Conservation (phyloP, 345 rosid species). For the Salix exigua region DNA sequence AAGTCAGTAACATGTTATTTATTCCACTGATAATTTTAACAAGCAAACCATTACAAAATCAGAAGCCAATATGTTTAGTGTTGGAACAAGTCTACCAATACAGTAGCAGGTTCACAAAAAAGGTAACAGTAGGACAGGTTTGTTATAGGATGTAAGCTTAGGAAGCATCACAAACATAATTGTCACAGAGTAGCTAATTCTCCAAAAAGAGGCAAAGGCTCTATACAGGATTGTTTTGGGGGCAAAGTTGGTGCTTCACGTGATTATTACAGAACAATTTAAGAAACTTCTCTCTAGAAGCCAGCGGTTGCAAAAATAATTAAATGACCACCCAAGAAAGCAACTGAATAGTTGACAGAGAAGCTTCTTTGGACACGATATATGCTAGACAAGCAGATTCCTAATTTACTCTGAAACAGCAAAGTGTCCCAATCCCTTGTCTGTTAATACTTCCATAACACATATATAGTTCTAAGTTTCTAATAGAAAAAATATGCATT, state of each 20-base stretch:
- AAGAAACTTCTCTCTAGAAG: not conserved
- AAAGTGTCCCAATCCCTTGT: not conserved
- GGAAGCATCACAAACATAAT: too few relatives aligned
- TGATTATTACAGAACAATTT: too few relatives aligned
- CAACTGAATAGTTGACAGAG: not conserved
- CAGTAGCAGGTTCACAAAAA: not conserved
- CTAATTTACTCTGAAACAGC: not conserved
- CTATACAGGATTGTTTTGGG: too few relatives aligned
- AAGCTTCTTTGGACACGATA: not conserved
- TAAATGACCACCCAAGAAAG: not conserved
- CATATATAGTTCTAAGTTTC: not conserved
- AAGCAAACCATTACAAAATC: not conserved
- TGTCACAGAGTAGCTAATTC: too few relatives aligned
- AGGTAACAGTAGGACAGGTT: too few relatives aligned
- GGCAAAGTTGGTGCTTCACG: too few relatives aligned
- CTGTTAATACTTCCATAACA: not conserved
- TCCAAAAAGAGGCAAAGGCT: too few relatives aligned
- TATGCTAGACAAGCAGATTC: not conserved
- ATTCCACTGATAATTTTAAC: not conserved
- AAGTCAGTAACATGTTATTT: not conserved
- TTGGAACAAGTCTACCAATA: not conserved
- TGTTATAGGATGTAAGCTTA: too few relatives aligned
- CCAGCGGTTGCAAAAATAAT: not conserved
- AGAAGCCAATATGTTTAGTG: not conserved
- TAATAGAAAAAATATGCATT: not conserved